Base-by-base conservation (phyloP, 768 basidiomycete species). In the Phlegmacium glaucopus region DNA sequence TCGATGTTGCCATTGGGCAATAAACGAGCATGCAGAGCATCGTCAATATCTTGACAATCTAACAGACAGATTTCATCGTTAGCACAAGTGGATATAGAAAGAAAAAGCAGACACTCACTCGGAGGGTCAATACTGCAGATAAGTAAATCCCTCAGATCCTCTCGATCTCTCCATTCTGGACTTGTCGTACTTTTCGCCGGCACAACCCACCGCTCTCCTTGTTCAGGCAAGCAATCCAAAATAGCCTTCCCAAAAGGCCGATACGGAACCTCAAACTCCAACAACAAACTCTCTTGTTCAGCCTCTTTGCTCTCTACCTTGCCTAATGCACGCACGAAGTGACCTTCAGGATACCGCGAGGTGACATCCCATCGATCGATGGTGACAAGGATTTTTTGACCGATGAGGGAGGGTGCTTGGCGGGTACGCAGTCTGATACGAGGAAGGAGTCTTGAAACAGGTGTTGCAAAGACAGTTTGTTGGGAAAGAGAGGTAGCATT, bases 21-120 rank as follows among this genome's bases (percentile, higher is more conserved):
- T 25, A 67, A 75, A 36, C 87, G 77, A 11, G 95, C 96, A 65
- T 99, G 96, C 11, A 99, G 70, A 0, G 96, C 96, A 64, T 99
- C 96, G 58, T 99, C 96, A 13, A 99, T 99, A 68, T 99, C 96
- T 59, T 95, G 91, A 69, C 96, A 98, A 39, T 82, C 94, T 94
- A 48, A 1, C 35, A 48, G 6, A 39, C 8, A 34, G 13, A 7
- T 16, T 44, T 15, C 39, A 42, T 9, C 29, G 4, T 13, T 12
- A 29, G 25, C 4, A 15, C 9, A 42, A 43, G 4, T 10, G 15
- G 45, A 25, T 48, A 32, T n/a, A n/a, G n/a, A n/a, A n/a, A 39
- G 12, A n/a, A 11, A 35, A 28, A 12, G 26, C 34, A 8, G 37
- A 17, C 36, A 59, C 66, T 27, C 51, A 90, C 93, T 83, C 10